Evolutionary conservation across 2,329 filamentous ascomycete species (phyloP).

Genomic region (Beauveria bassiana): DNA sequence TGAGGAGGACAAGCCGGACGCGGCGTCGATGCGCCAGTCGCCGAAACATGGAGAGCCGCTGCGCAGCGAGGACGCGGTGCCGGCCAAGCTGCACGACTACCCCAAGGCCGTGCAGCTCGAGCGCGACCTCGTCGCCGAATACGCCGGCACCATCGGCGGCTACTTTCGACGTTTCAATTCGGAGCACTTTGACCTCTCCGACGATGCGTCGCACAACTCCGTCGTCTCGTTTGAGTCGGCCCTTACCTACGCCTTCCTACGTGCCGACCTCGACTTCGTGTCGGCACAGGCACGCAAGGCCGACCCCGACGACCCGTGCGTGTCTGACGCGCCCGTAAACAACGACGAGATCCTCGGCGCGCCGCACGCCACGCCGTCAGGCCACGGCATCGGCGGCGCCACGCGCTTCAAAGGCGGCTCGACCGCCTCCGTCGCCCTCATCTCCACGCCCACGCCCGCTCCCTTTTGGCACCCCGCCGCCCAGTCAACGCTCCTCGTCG

Average conservation of each 20-base stretch:
- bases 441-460: slow-evolving; percentile 83
- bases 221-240: slow-evolving; percentile 65
- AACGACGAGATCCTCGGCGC: slow-evolving; percentile 72
- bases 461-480: slow-evolving; percentile 94
- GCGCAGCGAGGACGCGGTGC: slow-evolving; percentile 34
- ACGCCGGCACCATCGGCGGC: slow-evolving; percentile 79
- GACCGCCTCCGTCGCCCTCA: slow-evolving; percentile 80
- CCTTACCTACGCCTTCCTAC: slow-evolving; percentile 85
- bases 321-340: slow-evolving; percentile 72
- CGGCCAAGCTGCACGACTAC: slow-evolving; percentile 45
- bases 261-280: slow-evolving; percentile 91
- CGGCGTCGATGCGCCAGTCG: slow-evolving; percentile 25
- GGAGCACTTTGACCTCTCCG: slow-evolving; percentile 55
- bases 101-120: slow-evolving; percentile 61
- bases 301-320: slow-evolving; percentile 61
- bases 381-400: slow-evolving; percentile 61
- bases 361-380: slow-evolving; percentile 45
- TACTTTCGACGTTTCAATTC: slow-evolving; percentile 92
- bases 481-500: slow-evolving; percentile 74
- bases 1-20: slow-evolving; percentile 15
- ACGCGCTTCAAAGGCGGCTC: slow-evolving; percentile 87
- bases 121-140: slow-evolving; percentile 62
- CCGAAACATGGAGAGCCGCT: slow-evolving; percentile 30
- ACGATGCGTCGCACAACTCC: slow-evolving; percentile 21
- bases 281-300: slow-evolving; percentile 78